These are phyloP conservation scores for Exserohilum rostratum DNA, from an alignment of 2,329 filamentous ascomycete species.

Conservation along the genomic window DNA sequence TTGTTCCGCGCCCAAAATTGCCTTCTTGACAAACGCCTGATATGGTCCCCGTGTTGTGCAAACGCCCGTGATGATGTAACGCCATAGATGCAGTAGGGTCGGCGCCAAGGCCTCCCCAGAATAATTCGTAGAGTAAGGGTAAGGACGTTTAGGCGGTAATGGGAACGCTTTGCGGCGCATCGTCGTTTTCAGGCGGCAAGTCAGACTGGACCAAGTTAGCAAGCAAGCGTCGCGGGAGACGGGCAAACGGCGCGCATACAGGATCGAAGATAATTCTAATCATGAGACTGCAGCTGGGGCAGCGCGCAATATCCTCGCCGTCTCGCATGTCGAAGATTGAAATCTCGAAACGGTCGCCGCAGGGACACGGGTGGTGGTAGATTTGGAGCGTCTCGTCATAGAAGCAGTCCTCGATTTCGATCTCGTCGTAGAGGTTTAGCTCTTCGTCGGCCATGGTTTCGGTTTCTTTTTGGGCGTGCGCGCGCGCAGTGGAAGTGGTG, in stretches of 20 bases:
- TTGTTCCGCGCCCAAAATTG: too few species aligned
- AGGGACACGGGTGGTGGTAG: conserved; percentile 96
- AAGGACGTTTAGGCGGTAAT: conserved; percentile 31
- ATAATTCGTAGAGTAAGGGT: not conserved
- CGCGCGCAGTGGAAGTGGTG: not conserved
- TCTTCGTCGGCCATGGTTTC: conserved; percentile 44
- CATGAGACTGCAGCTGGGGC: conserved; percentile 96
- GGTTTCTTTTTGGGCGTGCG: not conserved
- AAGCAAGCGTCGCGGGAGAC: not conserved
- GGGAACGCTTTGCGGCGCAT: conserved; percentile 29
- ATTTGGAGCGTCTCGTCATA: conserved; percentile 93
- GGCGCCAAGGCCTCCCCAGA: not conserved
- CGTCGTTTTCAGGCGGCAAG: conserved; percentile 36
- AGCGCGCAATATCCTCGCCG: conserved; percentile 93
- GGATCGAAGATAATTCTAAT: conserved; percentile 91
- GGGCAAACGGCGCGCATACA: conserved; percentile 56
- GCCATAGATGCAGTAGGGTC: conserved; percentile 5
- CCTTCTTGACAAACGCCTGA: not conserved
- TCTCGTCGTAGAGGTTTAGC: conserved; percentile 88
- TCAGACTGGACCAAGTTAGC: conserved; percentile 34
- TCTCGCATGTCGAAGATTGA: conserved; percentile 82
- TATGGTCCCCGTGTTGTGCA: conserved; percentile 5
- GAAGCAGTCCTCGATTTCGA: conserved; percentile 93
- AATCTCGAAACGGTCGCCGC: conserved; percentile 96
- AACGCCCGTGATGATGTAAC: conserved; percentile 27